These are phyloP conservation scores for Melanomma pulvis-pyrius DNA, from an alignment of 495 filamentous ascomycete genomes.

Conservation along the genomic window DNA sequence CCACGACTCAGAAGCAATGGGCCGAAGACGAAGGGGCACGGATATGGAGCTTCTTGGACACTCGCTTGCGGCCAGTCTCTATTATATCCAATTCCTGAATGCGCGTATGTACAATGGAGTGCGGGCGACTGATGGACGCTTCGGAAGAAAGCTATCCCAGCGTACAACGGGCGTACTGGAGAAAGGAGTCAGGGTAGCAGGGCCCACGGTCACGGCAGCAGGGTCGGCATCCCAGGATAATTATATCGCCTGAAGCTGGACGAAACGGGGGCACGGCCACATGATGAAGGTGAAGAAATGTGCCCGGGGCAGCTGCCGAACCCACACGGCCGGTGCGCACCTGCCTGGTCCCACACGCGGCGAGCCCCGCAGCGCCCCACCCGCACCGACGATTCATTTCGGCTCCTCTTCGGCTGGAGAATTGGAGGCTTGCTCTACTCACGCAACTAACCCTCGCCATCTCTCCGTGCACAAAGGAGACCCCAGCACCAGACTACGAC, in stretches of 20 bases:
- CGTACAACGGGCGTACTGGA: background rate
- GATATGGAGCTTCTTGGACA: background rate
- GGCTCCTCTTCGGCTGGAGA: background rate
- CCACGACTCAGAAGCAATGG: background rate
- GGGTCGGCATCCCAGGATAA: constrained; percentile 19
- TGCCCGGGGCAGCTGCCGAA: background rate
- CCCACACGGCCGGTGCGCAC: background rate
- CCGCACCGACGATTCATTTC: background rate
- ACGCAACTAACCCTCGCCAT: background rate
- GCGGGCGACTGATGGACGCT: background rate
- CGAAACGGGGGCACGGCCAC: background rate
- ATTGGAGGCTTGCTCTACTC: too few relatives aligned
- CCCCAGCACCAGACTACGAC: background rate
- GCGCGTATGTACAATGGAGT: background rate
- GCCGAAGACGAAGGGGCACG: background rate
- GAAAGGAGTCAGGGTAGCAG: background rate
- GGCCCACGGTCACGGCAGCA: constrained; percentile 22
- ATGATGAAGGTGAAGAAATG: background rate
- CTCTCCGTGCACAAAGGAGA: background rate
- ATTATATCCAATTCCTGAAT: background rate
- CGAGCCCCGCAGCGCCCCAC: background rate
- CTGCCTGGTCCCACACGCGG: background rate
- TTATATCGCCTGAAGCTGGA: background rate
- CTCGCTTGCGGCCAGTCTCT: background rate
- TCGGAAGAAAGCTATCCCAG: constrained; percentile 2